These are phyloP conservation scores for Talaromyces marneffei DNA, from an alignment of 2,329 filamentous ascomycete species.

Conservation along the genomic window DNA sequence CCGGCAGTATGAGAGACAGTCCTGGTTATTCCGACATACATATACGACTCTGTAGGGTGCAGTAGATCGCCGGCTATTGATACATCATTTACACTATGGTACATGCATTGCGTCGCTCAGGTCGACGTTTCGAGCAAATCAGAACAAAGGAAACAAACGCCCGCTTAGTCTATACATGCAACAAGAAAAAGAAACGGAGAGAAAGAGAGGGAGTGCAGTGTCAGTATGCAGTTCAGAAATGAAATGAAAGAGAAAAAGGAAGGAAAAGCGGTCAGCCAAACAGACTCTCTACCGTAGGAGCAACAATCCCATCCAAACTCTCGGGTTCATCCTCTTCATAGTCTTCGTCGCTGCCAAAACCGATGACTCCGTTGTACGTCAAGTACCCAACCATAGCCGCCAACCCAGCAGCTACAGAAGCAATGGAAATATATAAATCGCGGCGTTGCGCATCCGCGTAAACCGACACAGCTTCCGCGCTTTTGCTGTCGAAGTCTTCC, in stretches of 20 bases:
- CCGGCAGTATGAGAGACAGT: too few relatives aligned
- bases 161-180: conserved; percentile 6
- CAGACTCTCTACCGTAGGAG: conserved; percentile 5
- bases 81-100: conserved; percentile 2
- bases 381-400: conserved; percentile 35
- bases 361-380: conserved; percentile 25
- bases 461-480: conserved; percentile 23
- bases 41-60: too few relatives aligned
- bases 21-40: too few relatives aligned
- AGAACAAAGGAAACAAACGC: conserved; percentile 5
- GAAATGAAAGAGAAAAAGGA: neutral
- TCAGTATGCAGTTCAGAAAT: neutral
- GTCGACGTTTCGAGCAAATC: neutral
- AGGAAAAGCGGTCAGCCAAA: neutral
- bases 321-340: conserved; percentile 4
- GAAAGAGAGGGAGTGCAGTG: neutral
- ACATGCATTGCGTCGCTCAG: neutral
- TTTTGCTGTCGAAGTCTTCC: conserved; percentile 21
- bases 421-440: conserved; percentile 34
- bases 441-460: conserved; percentile 24
- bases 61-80: too few relatives aligned
- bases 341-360: conserved; percentile 5
- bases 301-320: neutral
- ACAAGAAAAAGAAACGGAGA: neutral
- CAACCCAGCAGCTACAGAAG: conserved; percentile 29